Evolutionary conservation across 768 basidiomycete genomes (phyloP), one percentile per base, ranked within the genome.

Genomic region (Lentinula detonsa): DNA sequence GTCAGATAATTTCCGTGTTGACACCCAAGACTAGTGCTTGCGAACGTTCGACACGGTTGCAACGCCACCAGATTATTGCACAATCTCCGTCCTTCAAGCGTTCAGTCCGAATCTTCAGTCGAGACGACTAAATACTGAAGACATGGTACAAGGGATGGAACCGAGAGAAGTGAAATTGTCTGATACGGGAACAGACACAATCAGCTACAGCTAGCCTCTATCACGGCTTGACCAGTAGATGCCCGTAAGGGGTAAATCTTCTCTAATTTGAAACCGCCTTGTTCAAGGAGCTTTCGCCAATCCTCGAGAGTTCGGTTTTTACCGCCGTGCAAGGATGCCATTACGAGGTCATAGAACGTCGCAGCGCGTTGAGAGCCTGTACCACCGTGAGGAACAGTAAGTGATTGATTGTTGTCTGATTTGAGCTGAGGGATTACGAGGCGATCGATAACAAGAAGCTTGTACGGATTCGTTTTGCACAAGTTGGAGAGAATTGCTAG

Each of bases 401-500:
- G 33, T 28, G 51, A 52, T 46, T 61, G 54, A 18, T 54, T 49
- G 23, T 33, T 16, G 33, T 11, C 10, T 13, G 33, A 34, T 40
- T 43, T 33, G 37, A 62, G 46, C 37, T 57, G 56, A n/a, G 61
- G 61, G 28, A 62, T 42, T 7, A 62, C 57, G 2, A 58, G 55
- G n/a, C 61, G 61, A 43, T 62, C 61, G 39, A 62, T 62, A 28
- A 62, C 33, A 21, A 62, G 61, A n/a, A 62, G 61, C 33, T 51
- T 23, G 23, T 49, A 42, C 31, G 61, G 61, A 35, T 62, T 51
- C 2, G 54, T 40, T 28, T 50, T 57, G 18, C 61, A 56, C 39
- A 62, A 34, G 39, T 62, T 56, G 10, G 16, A 39, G 18, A 62
- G 55, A 33, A 62, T 62, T 42, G 51, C 46, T 10, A 57, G 46